Conservation (phyloP, 768 basidiomycete species). For the Suillus subaureus region DNA sequence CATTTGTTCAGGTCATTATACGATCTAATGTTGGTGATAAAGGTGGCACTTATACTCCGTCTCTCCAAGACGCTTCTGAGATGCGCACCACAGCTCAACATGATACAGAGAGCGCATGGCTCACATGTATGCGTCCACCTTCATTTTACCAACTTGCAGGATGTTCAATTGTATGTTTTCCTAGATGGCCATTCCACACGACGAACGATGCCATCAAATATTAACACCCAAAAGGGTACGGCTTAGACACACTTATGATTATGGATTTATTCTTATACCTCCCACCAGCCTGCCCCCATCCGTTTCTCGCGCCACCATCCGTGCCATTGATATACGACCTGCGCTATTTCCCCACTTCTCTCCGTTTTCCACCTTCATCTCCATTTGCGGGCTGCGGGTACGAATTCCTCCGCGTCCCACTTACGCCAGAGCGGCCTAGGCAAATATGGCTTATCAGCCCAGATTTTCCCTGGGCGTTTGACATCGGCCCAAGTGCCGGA, state of each 20-base stretch:
- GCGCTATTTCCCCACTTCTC: not conserved
- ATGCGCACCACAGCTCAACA: not conserved
- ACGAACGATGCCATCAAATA: not conserved
- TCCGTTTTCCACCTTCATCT: constrained; percentile 8
- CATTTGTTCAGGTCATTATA: no score
- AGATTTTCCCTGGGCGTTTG: constrained; percentile 13
- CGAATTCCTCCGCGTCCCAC: constrained; percentile 3
- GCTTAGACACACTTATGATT: not conserved
- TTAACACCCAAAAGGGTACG: not conserved
- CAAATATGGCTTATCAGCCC: constrained; percentile 9
- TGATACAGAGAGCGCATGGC: not conserved
- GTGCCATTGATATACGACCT: constrained; percentile 9
- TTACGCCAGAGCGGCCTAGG: not conserved
- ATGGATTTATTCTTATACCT: not conserved
- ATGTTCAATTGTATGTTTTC: not conserved
- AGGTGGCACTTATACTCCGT: no score
- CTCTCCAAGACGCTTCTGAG: no score
- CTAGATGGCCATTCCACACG: not conserved
- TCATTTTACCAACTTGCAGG: not conserved
- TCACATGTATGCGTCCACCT: not conserved
- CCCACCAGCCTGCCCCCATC: not conserved
- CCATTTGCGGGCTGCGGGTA: not conserved
- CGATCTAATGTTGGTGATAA: no score
- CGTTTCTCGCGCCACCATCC: not conserved
- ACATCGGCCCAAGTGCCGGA: not conserved